Evolutionary conservation across 331 rosid genomes (phyloP).

Genomic region (Pyrus hybrid): DNA sequence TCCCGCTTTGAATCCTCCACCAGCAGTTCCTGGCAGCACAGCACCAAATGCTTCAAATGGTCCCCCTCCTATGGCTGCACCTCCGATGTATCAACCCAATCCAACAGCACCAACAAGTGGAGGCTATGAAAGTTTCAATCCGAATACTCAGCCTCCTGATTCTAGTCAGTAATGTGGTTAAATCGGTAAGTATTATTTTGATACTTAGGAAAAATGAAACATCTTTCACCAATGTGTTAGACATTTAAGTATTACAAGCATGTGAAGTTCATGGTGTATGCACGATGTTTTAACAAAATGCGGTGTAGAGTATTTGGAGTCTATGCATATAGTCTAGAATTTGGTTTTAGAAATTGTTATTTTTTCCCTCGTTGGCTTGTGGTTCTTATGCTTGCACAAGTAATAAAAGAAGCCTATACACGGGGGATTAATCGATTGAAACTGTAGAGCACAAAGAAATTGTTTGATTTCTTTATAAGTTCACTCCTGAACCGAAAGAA

Average conservation of each 20-base stretch:
- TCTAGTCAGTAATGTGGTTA: conserved; percentile 45
- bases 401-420: background rate
- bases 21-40: conserved; percentile 52
- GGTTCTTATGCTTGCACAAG: background rate
- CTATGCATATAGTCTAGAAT: background rate
- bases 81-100: conserved; percentile 59
- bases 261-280: background rate
- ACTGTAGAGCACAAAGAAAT: background rate
- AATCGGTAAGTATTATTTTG: conserved; percentile 20
- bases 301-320: background rate
- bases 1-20: conserved; percentile 40
- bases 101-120: conserved; percentile 49
- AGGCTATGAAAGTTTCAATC: conserved; percentile 63
- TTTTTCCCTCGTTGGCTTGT: background rate
- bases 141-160: conserved; percentile 54
- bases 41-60: conserved; percentile 57
- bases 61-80: conserved; percentile 45
- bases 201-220: background rate
- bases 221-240: background rate
- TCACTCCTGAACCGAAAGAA: background rate
- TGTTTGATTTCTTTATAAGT: background rate
- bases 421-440: background rate
- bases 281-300: background rate
- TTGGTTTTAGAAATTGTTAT: background rate
- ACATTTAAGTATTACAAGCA: background rate